Percentiles rank a stretch among this genome's conserved stretches.
phyloP scores from a whole-genome alignment of 768 basidiomycete species.

The Cantharellus anzutake region DNA sequence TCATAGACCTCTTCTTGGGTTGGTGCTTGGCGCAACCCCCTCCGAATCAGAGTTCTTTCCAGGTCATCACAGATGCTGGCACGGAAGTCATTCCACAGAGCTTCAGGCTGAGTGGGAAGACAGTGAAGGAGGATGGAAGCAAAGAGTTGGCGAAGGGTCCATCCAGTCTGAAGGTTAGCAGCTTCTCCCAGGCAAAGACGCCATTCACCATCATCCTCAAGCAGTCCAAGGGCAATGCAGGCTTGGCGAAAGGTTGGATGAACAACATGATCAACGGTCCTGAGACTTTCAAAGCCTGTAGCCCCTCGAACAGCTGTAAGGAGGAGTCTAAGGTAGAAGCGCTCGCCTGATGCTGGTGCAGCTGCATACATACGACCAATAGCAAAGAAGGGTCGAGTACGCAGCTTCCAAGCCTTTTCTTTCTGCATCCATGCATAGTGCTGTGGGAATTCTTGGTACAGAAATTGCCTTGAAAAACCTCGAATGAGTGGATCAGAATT shows the following conservation, averaged over 20 bases:
- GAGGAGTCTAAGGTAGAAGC: constrained; percentile 24
- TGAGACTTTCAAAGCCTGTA: constrained; percentile 8
- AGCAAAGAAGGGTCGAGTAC: constrained; percentile 17
- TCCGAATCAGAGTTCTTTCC: background rate
- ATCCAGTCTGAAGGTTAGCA: constrained; percentile 20
- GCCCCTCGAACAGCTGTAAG: constrained; percentile 18
- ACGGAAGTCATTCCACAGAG: constrained; percentile 23
- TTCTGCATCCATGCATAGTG: constrained; percentile 13
- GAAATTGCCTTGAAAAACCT: constrained; percentile 9
- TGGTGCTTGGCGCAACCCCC: constrained; percentile 11
- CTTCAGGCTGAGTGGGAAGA: constrained; percentile 16
- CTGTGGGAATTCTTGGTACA: constrained; percentile 25
- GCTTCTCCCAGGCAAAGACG: constrained; percentile 24
- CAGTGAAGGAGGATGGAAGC: constrained; percentile 20
- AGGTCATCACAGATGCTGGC: constrained; percentile 26
- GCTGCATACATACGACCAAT: constrained; percentile 26
- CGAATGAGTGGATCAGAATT: background rate
- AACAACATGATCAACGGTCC: background rate
- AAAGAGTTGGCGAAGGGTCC: constrained; percentile 21
- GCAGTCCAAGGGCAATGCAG: constrained; percentile 23
- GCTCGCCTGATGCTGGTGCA: constrained; percentile 14
- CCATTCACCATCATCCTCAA: constrained; percentile 27
- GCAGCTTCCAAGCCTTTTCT: constrained; percentile 16
- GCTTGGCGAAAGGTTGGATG: constrained; percentile 23
- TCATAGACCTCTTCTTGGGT: constrained; percentile 20